Conservation (phyloP, 371 early-diverging fungal species). For the Mortierella sp. region DNA sequence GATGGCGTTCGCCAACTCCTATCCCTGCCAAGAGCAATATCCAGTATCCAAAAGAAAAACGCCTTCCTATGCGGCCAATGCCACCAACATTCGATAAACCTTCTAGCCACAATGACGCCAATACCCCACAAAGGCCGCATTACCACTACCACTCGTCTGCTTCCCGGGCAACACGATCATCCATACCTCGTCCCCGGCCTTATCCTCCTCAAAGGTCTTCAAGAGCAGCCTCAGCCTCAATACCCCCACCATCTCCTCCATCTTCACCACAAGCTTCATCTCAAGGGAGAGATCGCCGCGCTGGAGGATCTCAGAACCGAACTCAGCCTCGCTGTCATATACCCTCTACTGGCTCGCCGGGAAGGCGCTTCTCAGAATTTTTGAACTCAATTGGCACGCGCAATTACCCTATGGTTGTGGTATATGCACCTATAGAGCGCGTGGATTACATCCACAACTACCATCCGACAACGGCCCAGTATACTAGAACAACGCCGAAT, state of each 20-base stretch:
- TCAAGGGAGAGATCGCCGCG: neutral
- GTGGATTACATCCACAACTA: neutral
- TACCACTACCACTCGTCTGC: neutral
- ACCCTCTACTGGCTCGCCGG: neutral
- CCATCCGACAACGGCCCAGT: neutral
- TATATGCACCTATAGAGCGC: neutral
- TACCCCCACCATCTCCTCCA: neutral
- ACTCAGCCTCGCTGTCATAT: neutral
- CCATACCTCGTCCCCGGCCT: neutral
- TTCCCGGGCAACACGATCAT: neutral
- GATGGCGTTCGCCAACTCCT: conserved; percentile 10
- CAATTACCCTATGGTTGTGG: neutral
- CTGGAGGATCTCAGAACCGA: neutral
- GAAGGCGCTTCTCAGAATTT: neutral
- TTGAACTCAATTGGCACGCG: neutral
- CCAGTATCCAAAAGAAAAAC: neutral
- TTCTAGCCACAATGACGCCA: neutral
- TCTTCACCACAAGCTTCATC: neutral
- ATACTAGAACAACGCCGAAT: neutral
- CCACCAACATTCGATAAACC: neutral
- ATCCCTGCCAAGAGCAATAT: neutral
- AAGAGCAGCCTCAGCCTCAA: neutral
- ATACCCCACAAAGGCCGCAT: neutral
- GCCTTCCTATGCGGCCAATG: neutral
- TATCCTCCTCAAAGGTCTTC: neutral